Conservation (phyloP, 2,329 filamentous ascomycete genomes). For the Aspergillus vadensis region DNA sequence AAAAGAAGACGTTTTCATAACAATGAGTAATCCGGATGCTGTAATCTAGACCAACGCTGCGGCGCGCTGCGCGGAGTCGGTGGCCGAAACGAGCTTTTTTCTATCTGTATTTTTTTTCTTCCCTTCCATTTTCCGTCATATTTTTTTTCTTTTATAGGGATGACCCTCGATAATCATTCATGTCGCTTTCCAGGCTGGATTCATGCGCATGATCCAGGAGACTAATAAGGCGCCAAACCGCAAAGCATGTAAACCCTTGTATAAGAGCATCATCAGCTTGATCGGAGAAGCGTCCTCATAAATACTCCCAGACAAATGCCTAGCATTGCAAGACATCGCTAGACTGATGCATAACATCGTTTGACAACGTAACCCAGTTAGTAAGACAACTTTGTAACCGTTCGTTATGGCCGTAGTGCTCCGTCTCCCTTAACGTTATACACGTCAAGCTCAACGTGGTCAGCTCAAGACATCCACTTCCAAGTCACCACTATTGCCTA, state of each 20-base stretch:
- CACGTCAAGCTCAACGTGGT: slow-evolving; percentile 69
- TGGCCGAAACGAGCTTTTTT: slow-evolving; percentile 6
- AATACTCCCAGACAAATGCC: not conserved
- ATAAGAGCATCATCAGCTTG: not conserved
- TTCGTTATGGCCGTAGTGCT: not conserved
- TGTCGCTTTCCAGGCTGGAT: not conserved
- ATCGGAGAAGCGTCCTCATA: not conserved
- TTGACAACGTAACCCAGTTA: slow-evolving; percentile 5
- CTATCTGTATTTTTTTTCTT: not conserved
- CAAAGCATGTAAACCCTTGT: slow-evolving; percentile 1
- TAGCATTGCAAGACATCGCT: not conserved
- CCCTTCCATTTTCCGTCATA: not conserved
- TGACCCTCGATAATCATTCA: not conserved
- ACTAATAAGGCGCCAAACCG: not conserved
- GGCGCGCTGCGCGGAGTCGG: slow-evolving; percentile 7
- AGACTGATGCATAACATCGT: slow-evolving; percentile 9
- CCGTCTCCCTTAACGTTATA: slow-evolving; percentile 65
- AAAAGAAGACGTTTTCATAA: slow-evolving; percentile 21
- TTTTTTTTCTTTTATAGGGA: not conserved
- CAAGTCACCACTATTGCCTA: slow-evolving; percentile 52
- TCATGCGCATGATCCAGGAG: not conserved
- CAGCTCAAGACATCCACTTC: slow-evolving; percentile 59
- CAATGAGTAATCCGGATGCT: slow-evolving; percentile 13
- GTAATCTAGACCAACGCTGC: slow-evolving; percentile 10
- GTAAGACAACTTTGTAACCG: not conserved